Conservation (phyloP, 768 basidiomycete species). For the Boletellus sp. region DNA sequence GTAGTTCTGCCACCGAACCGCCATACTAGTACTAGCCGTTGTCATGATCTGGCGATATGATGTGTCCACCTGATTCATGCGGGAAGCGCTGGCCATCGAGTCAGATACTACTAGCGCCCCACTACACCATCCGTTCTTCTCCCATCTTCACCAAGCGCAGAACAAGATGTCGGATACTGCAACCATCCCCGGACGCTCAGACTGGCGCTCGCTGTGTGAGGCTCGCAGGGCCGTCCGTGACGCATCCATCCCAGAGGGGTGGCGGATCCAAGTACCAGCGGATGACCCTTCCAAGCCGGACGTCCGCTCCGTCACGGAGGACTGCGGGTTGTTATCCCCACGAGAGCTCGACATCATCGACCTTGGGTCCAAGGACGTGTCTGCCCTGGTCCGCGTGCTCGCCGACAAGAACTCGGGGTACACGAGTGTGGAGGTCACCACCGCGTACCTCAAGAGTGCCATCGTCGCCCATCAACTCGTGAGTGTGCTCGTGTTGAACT, state of each 20-base stretch:
- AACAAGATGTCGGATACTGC: slow-evolving; percentile 5
- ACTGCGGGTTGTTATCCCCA: slow-evolving; percentile 20
- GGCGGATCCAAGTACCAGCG: slow-evolving; percentile 18
- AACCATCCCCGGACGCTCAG: not conserved
- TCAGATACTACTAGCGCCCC: not conserved
- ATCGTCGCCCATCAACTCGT: slow-evolving; percentile 26
- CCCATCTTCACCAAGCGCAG: not conserved
- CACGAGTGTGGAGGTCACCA: slow-evolving; percentile 27
- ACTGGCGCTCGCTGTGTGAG: slow-evolving; percentile 23
- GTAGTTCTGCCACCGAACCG: no score
- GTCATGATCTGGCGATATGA: no score
- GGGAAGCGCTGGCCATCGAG: not conserved
- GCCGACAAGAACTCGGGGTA: slow-evolving; percentile 18
- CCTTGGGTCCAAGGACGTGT: slow-evolving; percentile 25
- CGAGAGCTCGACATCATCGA: slow-evolving; percentile 20
- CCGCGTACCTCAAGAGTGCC: slow-evolving; percentile 29
- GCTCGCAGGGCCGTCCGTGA: slow-evolving; percentile 18
- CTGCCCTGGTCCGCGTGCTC: slow-evolving; percentile 20
- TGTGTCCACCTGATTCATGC: not conserved
- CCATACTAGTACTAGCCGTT: no score
- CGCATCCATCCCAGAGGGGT: slow-evolving; percentile 22
- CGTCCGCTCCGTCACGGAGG: no score
- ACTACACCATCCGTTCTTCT: not conserved
- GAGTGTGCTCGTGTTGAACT: not conserved
- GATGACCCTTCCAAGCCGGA: slow-evolving; percentile 13